phyloP scores from a whole-genome alignment of 2,329 filamentous ascomycete genomes.

The Sporothrix schenckii region DNA sequence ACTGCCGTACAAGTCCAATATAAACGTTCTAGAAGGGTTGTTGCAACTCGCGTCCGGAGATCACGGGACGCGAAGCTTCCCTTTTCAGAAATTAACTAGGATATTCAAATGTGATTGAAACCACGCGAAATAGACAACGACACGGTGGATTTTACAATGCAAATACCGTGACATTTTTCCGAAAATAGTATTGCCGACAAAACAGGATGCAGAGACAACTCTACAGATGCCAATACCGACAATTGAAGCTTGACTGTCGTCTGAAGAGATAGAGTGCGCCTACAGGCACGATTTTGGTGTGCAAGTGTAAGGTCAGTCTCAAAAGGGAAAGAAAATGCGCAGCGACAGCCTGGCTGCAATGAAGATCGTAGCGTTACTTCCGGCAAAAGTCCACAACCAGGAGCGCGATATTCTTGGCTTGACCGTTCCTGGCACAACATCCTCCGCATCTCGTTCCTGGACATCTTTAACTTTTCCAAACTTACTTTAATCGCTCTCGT shows the following conservation, averaged over 20 bases:
- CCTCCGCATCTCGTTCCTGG: not conserved
- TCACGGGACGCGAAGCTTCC: not conserved
- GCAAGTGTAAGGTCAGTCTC: not conserved
- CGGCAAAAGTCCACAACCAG: slow-evolving; percentile 12
- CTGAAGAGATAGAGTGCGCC: not conserved
- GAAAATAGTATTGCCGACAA: not conserved
- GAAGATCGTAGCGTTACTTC: not conserved
- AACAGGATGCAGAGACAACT: not conserved
- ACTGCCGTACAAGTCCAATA: slow-evolving; percentile 20
- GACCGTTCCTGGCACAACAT: not conserved
- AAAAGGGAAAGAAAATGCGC: not conserved
- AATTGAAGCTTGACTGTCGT: not conserved
- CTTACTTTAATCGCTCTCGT: not conserved
- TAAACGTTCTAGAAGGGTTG: slow-evolving; percentile 26
- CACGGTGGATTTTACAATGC: not conserved
- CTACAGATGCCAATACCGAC: not conserved
- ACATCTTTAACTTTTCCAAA: not conserved
- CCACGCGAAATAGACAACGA: slow-evolving; percentile 10
- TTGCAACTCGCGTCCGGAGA: not conserved
- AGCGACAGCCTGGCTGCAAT: not conserved
- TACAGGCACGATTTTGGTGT: not conserved
- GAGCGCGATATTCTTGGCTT: not conserved
- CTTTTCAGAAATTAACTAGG: not conserved
- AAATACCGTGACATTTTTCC: not conserved
- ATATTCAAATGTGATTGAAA: not conserved